Conservation (phyloP, 345 rosid genomes). For the Salix caprea region DNA sequence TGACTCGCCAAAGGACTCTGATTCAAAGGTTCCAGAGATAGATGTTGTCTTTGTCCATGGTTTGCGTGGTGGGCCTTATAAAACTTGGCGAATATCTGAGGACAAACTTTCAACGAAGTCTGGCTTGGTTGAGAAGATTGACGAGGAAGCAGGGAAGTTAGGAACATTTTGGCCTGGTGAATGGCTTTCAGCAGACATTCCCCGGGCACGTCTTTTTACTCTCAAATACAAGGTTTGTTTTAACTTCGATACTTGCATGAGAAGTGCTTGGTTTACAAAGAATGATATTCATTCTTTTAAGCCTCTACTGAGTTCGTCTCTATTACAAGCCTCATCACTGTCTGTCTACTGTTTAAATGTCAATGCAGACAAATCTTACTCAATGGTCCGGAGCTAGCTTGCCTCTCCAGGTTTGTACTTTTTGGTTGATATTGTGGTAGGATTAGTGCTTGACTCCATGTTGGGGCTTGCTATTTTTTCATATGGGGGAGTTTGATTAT, state of each 20-base stretch:
- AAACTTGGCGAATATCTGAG: conserved; percentile 90
- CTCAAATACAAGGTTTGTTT: conserved; percentile 86
- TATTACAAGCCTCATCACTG: neutral
- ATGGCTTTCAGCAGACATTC: conserved; percentile 90
- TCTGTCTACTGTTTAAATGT: conserved; percentile 15
- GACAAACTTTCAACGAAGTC: conserved; percentile 86
- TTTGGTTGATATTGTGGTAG: neutral
- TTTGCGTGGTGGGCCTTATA: conserved; percentile 89
- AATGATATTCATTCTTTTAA: neutral
- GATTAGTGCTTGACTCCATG: neutral
- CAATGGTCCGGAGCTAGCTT: conserved; percentile 94
- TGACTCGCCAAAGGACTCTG: conserved; percentile 28
- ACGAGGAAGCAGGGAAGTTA: conserved; percentile 93
- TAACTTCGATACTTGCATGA: conserved; percentile 5
- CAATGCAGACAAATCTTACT: conserved; percentile 83
- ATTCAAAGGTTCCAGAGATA: conserved; percentile 46
- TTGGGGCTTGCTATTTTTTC: neutral
- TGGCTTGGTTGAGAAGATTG: conserved; percentile 93
- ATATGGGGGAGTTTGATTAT: neutral
- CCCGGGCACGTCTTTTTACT: conserved; percentile 80
- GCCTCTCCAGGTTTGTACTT: conserved; percentile 79
- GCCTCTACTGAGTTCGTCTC: neutral
- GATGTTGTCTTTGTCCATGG: conserved; percentile 97
- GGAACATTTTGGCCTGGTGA: conserved; percentile 99
- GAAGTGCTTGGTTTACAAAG: neutral